Percentiles rank a stretch among this genome's conserved stretches.
phyloP scores from a whole-genome alignment of 2,329 filamentous ascomycete genomes.

The Ambrosiella beaveri region DNA sequence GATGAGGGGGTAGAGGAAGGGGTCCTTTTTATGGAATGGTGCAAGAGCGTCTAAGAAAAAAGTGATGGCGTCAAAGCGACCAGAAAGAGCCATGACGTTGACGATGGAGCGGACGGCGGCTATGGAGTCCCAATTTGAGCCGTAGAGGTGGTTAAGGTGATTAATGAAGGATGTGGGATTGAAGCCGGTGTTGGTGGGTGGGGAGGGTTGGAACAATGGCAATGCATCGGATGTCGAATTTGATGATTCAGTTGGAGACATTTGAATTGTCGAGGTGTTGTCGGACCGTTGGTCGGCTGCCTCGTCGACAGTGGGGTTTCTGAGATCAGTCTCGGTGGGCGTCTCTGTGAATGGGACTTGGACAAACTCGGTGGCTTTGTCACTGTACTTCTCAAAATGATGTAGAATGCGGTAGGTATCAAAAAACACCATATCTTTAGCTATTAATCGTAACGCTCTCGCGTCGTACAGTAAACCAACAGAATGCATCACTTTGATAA shows the following conservation, averaged over 20 bases:
- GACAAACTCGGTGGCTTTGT: neutral
- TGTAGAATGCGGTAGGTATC: constrained; percentile 28
- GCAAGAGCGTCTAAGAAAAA: neutral
- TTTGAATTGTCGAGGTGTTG: too few relatives aligned
- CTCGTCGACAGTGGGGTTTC: too few relatives aligned
- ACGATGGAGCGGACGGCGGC: constrained; percentile 23
- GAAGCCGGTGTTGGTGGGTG: constrained; percentile 18
- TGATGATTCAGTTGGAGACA: too few relatives aligned
- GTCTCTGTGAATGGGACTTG: neutral
- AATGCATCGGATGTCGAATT: too few relatives aligned
- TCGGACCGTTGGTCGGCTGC: too few relatives aligned
- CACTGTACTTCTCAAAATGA: constrained; percentile 15
- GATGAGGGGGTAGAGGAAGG: constrained; percentile 9
- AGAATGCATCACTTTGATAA: constrained; percentile 30
- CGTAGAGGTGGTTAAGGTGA: constrained; percentile 27
- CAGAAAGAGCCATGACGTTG: constrained; percentile 26
- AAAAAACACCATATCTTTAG: constrained; percentile 25
- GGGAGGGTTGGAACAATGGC: neutral
- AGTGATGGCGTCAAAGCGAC: constrained; percentile 14
- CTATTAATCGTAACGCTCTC: constrained; percentile 22
- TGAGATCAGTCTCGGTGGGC: too few relatives aligned
- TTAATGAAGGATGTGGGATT: constrained; percentile 25
- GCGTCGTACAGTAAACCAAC: constrained; percentile 26
- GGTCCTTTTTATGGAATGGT: constrained; percentile 1
- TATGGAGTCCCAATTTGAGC: constrained; percentile 27